These are phyloP conservation scores for Talaromyces atroroseus DNA, from an alignment of 2,329 filamentous ascomycete species.

Conservation along the genomic window DNA sequence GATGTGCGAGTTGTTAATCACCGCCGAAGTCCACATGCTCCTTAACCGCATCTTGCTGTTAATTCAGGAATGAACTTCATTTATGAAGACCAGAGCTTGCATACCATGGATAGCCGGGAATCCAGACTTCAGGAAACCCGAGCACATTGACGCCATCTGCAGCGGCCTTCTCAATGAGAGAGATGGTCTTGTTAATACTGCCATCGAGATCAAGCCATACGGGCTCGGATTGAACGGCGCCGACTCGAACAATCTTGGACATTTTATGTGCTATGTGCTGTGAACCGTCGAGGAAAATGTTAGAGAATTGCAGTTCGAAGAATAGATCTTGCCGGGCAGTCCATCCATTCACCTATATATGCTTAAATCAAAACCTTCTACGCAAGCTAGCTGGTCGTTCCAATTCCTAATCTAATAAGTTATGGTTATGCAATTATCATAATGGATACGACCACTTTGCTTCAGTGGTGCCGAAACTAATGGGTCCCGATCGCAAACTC, in stretches of 20 bases:
- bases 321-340: no score
- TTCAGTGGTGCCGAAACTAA: no score
- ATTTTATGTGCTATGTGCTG: neutral
- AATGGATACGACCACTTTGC: no score
- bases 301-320: no score
- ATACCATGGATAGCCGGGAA: constrained; percentile 51
- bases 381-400: no score
- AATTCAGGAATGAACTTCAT: neutral
- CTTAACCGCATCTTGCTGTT: neutral
- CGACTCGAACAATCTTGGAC: constrained; percentile 27
- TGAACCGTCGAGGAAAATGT: no score
- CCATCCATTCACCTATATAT: no score
- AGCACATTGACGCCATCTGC: constrained; percentile 51
- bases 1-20: neutral
- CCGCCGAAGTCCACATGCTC: neutral
- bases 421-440: no score
- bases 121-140: constrained; percentile 51
- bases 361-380: no score
- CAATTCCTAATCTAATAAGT: no score
- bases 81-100: constrained; percentile 17
- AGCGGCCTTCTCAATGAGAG: constrained; percentile 51
- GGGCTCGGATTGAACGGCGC: constrained; percentile 47
- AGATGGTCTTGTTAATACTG: constrained; percentile 49
- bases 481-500: no score
- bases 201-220: constrained; percentile 52